phyloP scores from a whole-genome alignment of 2,329 filamentous ascomycete genomes.

The Clarireedia paspali region DNA sequence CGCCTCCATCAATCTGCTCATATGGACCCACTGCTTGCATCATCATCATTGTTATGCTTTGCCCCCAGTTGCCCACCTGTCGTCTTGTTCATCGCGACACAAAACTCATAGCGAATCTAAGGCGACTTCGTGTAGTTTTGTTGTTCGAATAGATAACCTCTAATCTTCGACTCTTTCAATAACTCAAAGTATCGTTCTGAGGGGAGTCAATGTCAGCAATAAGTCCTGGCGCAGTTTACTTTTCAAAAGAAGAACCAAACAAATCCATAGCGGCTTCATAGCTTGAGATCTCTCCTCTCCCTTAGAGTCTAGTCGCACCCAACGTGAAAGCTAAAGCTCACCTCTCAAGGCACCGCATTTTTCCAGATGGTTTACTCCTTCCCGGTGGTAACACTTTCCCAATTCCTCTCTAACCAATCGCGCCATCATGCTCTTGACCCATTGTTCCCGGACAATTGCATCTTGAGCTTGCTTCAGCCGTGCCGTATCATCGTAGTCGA shows the following conservation, averaged over 20 bases:
- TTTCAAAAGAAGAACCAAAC: too few species aligned
- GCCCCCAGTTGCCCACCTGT: not conserved
- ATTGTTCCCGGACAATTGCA: conserved; percentile 76
- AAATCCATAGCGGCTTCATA: not conserved
- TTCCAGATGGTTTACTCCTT: conserved; percentile 83
- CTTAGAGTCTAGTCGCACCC: too few species aligned
- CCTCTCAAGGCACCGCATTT: conserved; percentile 78
- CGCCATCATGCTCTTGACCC: conserved; percentile 86
- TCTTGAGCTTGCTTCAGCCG: conserved; percentile 78
- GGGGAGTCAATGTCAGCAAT: not conserved
- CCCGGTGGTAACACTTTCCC: conserved; percentile 75
- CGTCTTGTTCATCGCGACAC: not conserved
- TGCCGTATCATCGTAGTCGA: conserved; percentile 78
- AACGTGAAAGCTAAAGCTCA: conserved; percentile 36
- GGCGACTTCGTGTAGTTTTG: conserved; percentile 61
- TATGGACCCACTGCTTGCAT: not conserved
- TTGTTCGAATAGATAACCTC: conserved; percentile 72
- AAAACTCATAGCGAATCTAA: conserved; percentile 2
- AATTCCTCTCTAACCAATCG: conserved; percentile 74
- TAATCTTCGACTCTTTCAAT: conserved; percentile 67
- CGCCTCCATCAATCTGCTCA: not conserved
- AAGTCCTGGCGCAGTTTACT: not conserved
- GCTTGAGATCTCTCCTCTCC: too few species aligned
- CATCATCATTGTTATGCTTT: not conserved
- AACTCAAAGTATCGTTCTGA: conserved; percentile 73